A percentile compares a stretch with the other conserved stretches of the same genome.
These are phyloP conservation scores for Penstemon barbatus DNA, from an alignment of 257 asterid genomes.

Conservation along the genomic window DNA sequence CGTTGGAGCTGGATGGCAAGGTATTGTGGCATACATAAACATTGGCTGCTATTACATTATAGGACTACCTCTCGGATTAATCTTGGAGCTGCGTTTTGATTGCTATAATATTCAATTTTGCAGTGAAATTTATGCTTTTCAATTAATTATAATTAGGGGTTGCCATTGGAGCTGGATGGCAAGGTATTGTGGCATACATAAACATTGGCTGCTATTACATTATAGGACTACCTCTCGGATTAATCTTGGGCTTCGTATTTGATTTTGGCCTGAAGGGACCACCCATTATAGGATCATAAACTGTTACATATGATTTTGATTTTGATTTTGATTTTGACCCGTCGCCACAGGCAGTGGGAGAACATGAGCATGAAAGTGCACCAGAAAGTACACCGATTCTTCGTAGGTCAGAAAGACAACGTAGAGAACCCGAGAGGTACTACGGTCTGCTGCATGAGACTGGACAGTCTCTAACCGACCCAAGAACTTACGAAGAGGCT, in stretches of 20 bases:
- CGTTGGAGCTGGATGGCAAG: conserved; percentile 94
- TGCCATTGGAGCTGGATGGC: conserved; percentile 97
- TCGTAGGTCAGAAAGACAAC: no score
- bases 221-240: conserved; percentile 72
- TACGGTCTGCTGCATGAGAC: no score
- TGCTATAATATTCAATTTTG: no score
- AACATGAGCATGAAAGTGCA: no score
- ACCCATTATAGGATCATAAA: no score
- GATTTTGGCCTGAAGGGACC: conserved; percentile 37
- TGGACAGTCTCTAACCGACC: no score
- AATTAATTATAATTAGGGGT: conserved; percentile 44
- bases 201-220: conserved; percentile 73
- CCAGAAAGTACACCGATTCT: no score
- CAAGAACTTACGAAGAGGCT: no score
- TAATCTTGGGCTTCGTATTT: conserved; percentile 61
- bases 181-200: conserved; percentile 63
- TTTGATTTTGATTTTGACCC: no score
- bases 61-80: conserved; percentile 70
- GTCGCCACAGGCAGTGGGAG: no score
- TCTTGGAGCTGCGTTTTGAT: conserved; percentile 32
- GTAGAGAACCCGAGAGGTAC: no score
- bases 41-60: conserved; percentile 67
- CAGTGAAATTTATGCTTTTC: no score
- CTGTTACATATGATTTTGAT: background rate
- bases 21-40: conserved; percentile 68